These are phyloP conservation scores for Hanseniaspora lachancei DNA, from an alignment of 805 yeast species.

Conservation along the genomic window DNA sequence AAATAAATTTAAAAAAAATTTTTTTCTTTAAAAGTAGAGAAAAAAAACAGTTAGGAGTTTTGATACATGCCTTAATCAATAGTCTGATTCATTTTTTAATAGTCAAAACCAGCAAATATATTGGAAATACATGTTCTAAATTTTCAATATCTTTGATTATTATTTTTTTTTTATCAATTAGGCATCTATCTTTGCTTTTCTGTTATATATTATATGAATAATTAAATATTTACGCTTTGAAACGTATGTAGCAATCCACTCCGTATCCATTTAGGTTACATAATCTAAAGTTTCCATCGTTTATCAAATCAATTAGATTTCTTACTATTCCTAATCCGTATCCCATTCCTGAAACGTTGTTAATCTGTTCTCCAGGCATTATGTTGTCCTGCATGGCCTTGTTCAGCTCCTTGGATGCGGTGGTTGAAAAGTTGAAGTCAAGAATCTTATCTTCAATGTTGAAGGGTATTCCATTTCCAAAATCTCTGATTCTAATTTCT, in stretches of 20 bases:
- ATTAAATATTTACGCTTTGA: constrained; percentile 21
- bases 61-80: too few species aligned
- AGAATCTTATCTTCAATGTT: constrained; percentile 54
- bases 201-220: neutral
- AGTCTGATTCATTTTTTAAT: too few species aligned
- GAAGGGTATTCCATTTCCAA: constrained; percentile 79
- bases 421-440: constrained; percentile 78
- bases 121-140: too few species aligned
- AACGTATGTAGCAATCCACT: constrained; percentile 55
- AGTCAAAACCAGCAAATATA: too few species aligned
- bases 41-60: too few species aligned
- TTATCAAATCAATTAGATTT: constrained; percentile 53
- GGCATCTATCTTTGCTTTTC: neutral
- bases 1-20: too few species aligned
- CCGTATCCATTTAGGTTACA: constrained; percentile 69
- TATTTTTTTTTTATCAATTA: too few species aligned
- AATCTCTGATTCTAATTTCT: constrained; percentile 68
- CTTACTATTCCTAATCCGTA: constrained; percentile 81
- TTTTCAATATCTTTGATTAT: too few species aligned
- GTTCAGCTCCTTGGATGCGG: constrained; percentile 42
- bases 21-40: too few species aligned
- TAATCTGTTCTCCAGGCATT: constrained; percentile 59
- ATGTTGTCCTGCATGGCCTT: constrained; percentile 40
- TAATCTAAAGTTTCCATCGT: constrained; percentile 55
- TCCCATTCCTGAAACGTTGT: constrained; percentile 84